These are phyloP conservation scores for Salvia splendens DNA, from an alignment of 257 asterid species.

Conservation along the genomic window DNA sequence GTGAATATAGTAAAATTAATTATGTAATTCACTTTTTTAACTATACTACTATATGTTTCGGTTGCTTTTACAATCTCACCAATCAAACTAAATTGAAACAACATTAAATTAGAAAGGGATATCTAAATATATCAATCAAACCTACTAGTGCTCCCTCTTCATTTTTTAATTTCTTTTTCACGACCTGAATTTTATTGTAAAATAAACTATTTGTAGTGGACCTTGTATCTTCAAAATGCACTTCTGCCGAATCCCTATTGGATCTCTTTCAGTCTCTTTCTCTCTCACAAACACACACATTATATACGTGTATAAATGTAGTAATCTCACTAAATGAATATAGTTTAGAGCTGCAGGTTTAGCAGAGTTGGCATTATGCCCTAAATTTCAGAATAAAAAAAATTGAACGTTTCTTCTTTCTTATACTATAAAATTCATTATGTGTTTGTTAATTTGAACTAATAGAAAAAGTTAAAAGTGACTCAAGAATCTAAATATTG, in stretches of 20 bases:
- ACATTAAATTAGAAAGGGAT: not conserved
- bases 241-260: conserved; percentile 13
- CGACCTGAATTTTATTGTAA: not conserved
- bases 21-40: too few species aligned
- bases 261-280: not conserved
- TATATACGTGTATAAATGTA: not conserved
- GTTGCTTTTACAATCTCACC: not conserved
- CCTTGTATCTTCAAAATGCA: conserved; percentile 5
- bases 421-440: not conserved
- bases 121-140: not conserved
- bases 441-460: not conserved
- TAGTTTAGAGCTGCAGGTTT: conserved; percentile 19
- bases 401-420: not conserved
- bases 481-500: conserved; percentile 27
- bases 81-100: not conserved
- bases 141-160: not conserved
- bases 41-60: too few species aligned
- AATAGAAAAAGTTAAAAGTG: conserved; percentile 2
- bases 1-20: too few species aligned
- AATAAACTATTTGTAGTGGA: conserved; percentile 3
- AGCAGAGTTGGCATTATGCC: conserved; percentile 27
- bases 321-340: too few species aligned
- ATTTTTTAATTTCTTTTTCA: not conserved
- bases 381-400: conserved; percentile 1
- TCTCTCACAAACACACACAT: not conserved